phyloP scores from a whole-genome alignment of 352 stramenopile species.

The Blastocystis sp. region DNA sequence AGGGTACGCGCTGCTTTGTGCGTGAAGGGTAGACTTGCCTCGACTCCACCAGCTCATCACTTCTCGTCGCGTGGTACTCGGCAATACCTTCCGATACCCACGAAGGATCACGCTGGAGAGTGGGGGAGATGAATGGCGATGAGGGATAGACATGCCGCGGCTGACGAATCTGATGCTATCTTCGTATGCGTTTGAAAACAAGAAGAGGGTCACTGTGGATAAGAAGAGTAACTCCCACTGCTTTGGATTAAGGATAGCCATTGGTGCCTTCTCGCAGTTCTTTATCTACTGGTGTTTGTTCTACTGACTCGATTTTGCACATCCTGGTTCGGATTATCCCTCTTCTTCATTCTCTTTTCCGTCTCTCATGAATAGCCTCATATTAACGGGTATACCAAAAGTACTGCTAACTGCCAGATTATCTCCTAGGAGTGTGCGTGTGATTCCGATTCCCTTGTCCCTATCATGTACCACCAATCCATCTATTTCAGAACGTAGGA shows the following conservation, averaged over 20 bases:
- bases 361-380: too few relatives aligned
- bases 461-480: not conserved
- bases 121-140: not conserved
- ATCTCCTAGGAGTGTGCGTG: not conserved
- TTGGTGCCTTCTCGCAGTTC: not conserved
- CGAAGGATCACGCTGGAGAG: not conserved
- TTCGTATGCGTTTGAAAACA: not conserved
- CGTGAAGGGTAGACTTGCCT: not conserved
- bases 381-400: too few relatives aligned
- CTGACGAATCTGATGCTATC: not conserved
- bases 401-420: not conserved
- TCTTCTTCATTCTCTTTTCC: too few relatives aligned
- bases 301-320: too few relatives aligned
- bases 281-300: not conserved
- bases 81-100: not conserved
- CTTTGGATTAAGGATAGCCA: not conserved
- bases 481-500: not conserved
- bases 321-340: too few relatives aligned
- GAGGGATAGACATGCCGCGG: not conserved
- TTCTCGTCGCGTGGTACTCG: not conserved
- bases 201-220: not conserved
- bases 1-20: not conserved
- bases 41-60: not conserved
- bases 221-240: not conserved
- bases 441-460: not conserved